Conservation (phyloP, 805 yeast species). For the Barnettozyma sp. region DNA sequence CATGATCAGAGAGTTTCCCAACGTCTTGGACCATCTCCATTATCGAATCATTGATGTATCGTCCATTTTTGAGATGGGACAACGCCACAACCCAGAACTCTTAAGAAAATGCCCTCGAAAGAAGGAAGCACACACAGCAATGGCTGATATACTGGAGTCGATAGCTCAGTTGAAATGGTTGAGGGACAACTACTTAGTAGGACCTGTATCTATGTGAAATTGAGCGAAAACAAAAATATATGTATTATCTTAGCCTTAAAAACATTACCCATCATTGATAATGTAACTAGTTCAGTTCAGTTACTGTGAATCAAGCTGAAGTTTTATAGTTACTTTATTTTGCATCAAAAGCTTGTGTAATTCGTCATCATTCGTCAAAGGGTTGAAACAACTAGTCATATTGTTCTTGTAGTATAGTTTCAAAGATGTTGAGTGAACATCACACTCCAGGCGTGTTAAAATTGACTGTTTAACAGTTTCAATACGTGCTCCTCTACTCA, state of each 20-base stretch:
- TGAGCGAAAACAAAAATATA: slow-evolving; percentile 1
- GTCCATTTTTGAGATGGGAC: slow-evolving; percentile 72
- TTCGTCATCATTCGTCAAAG: slow-evolving; percentile 19
- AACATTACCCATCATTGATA: no score
- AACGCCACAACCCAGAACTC: slow-evolving; percentile 65
- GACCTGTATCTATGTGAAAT: slow-evolving; percentile 6
- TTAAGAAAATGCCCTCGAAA: slow-evolving; percentile 56
- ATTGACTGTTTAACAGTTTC: slow-evolving; percentile 15
- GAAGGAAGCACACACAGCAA: slow-evolving; percentile 74
- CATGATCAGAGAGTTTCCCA: slow-evolving; percentile 78
- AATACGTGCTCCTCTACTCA: slow-evolving; percentile 7
- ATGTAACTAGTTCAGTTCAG: no score
- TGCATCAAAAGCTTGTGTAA: slow-evolving; percentile 14
- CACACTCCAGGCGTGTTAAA: slow-evolving; percentile 22
- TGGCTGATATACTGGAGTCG: slow-evolving; percentile 81
- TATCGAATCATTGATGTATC: slow-evolving; percentile 90
- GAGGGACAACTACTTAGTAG: slow-evolving; percentile 51
- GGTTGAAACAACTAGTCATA: slow-evolving; percentile 14
- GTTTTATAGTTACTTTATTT: slow-evolving; percentile 13
- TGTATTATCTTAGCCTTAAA: no score
- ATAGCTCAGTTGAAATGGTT: slow-evolving; percentile 79
- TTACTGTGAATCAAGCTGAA: slow-evolving; percentile 7
- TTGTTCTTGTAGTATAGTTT: slow-evolving; percentile 18
- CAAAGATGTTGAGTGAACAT: slow-evolving; percentile 7
- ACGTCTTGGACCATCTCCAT: slow-evolving; percentile 41